Conservation (phyloP, 306 rosid species). For the Abrus pulchellus region DNA sequence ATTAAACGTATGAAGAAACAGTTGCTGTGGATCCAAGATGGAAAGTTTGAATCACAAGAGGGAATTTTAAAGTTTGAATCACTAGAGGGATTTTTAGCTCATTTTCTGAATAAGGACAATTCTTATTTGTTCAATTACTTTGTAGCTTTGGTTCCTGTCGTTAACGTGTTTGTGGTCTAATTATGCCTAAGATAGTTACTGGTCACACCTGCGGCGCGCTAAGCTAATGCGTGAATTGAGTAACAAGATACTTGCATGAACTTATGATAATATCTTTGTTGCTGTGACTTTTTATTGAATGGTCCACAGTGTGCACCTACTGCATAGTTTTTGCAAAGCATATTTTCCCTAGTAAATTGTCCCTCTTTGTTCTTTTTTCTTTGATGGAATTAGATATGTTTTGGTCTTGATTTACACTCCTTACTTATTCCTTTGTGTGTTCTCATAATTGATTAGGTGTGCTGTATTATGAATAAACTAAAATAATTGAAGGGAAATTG, state of each 20-base stretch:
- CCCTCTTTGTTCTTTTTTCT: conserved; percentile 2
- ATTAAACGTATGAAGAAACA: conserved; percentile 5
- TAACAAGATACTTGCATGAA: neutral
- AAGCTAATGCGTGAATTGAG: conserved; percentile 5
- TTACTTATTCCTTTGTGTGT: neutral
- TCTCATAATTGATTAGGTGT: conserved; percentile 6
- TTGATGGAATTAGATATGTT: conserved; percentile 35
- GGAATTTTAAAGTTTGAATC: conserved; percentile 32
- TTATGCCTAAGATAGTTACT: conserved; percentile 6
- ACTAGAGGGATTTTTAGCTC: conserved; percentile 29
- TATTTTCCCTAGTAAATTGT: neutral
- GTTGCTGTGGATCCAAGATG: neutral
- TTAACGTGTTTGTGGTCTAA: neutral
- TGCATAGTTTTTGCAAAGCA: neutral
- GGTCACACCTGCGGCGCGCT: neutral
- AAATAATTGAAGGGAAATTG: conserved; percentile 34
- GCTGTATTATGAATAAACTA: conserved; percentile 23
- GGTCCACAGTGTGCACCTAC: conserved; percentile 29
- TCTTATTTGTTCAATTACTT: neutral
- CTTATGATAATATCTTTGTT: neutral
- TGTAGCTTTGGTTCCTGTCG: conserved; percentile 18
- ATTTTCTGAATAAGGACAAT: conserved; percentile 31
- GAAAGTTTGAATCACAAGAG: conserved; percentile 37
- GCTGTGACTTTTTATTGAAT: neutral
- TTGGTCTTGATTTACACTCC: neutral